Base-by-base conservation (phyloP, 2,329 filamentous ascomycete genomes). In the Zymoseptoria tritici region DNA sequence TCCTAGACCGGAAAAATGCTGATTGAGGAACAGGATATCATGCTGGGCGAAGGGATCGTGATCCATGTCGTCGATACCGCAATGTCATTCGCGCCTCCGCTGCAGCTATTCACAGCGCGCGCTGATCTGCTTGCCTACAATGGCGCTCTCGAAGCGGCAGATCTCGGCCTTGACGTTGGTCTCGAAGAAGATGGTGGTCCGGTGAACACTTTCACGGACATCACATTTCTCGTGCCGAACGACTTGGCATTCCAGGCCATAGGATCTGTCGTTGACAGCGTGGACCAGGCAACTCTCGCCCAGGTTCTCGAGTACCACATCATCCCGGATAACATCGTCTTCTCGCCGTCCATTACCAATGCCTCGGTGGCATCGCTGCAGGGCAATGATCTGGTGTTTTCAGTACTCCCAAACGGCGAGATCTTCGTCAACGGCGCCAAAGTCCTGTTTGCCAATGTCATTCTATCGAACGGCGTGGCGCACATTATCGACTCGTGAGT, bases 401-500 rank as follows among this genome's bases (percentile, higher is more conserved):
- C 56, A 9, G 52, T 58, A 5, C 29, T 31, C 9, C 26, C 42
- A 4, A 57, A 61, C 36, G 59, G 56, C 9, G 53, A 22, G 2
- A 29, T 58, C 2, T 54, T 58, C 29, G 54, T 61, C 54, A 54
- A 61, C 26, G 50, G 50, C 4, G 59, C 59, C 8, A 58, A 58
- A 20, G 54, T 61, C 9, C 20, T 61, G 2, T 26, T 58, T 11
- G 52, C 56, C 6, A 55, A 61, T 56, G 36, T 61, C 13, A 56
- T 61, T 36, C 26, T 61, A 31, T 54, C 24, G 16, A 61, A 61
- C 56, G 59, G 56, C 2, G 59, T 61, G 9, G 59, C 56, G 19
- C 59, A 61, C 51, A 42, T 61, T 22, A 61, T 61, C 46, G 59
- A 61, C 24, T 53, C 46, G 59, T 61, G 26, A 49, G 59, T 61